phyloP scores from a whole-genome alignment of 2,329 filamentous ascomycete genomes.

The Fusarium gaditjirri region DNA sequence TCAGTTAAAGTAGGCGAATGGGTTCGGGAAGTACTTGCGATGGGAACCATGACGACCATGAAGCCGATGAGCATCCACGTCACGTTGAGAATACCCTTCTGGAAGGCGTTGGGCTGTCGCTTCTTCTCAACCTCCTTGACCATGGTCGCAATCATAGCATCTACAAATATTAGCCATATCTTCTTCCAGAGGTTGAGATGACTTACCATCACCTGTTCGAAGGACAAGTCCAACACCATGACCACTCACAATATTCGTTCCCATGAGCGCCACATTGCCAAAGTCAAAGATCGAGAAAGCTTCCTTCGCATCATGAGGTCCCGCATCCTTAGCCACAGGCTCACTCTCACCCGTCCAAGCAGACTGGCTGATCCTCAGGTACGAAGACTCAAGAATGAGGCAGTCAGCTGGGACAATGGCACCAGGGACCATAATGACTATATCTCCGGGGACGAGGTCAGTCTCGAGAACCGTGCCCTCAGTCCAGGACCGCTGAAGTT shows the following conservation, averaged over 20 bases:
- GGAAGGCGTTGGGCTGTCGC: neutral
- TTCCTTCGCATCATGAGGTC: neutral
- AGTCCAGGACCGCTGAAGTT: neutral
- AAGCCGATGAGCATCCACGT: conserved; percentile 1
- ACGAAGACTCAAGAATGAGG: neutral
- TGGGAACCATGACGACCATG: conserved; percentile 3
- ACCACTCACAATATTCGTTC: neutral
- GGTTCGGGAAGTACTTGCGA: neutral
- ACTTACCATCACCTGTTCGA: neutral
- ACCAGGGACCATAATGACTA: neutral
- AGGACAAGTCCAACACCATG: conserved; percentile 1
- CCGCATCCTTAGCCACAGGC: neutral
- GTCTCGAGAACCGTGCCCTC: neutral
- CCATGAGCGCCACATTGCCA: neutral
- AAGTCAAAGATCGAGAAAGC: neutral
- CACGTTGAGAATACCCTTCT: neutral
- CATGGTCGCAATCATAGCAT: neutral
- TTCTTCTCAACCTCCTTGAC: conserved; percentile 4
- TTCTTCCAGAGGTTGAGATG: too few relatives aligned
- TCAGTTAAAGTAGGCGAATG: rapidly evolving
- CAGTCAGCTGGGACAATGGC: neutral
- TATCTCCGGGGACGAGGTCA: neutral
- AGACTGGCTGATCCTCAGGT: neutral
- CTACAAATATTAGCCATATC: neutral
- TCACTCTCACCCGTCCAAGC: conserved; percentile 6